Percentiles rank a stretch among this genome's conserved stretches.
Evolutionary conservation across 2,329 filamentous ascomycete genomes (phyloP).

Genomic region (Annulohypoxylon truncatum): DNA sequence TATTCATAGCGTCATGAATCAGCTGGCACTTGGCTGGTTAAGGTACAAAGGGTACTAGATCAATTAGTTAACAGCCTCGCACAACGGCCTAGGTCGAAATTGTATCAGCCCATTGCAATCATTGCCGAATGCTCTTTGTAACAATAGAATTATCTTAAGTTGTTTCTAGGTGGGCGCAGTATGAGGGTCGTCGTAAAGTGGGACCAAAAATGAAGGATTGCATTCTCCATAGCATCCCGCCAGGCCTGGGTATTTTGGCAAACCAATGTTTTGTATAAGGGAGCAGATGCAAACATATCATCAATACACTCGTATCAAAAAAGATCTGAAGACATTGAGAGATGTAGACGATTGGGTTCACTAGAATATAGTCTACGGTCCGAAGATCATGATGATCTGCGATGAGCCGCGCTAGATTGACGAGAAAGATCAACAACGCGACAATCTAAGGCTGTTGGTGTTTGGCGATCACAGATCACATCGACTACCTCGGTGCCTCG

Average conservation of each 20-base stretch:
- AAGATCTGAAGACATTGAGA: slow-evolving; percentile 16
- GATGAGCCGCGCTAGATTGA: slow-evolving; percentile 20
- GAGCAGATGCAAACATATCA: neutral
- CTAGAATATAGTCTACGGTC: slow-evolving; percentile 16
- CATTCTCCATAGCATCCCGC: neutral
- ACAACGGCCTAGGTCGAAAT: neutral
- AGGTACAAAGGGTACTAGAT: neutral
- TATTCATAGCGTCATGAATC: neutral
- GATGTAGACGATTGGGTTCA: slow-evolving; percentile 9
- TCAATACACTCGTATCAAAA: neutral
- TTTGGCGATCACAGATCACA: slow-evolving; percentile 9
- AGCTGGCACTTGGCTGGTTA: neutral
- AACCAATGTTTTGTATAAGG: neutral
- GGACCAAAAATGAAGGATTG: neutral
- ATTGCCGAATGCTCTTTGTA: neutral
- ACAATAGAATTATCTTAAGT: neutral
- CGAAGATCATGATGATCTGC: slow-evolving; percentile 26
- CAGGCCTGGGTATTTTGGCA: neutral
- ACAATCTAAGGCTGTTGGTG: slow-evolving; percentile 6
- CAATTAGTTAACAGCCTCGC: neutral
- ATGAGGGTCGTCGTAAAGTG: neutral
- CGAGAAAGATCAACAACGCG: slow-evolving; percentile 17
- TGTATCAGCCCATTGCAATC: neutral
- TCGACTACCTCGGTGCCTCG: neutral
- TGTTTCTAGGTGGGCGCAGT: neutral